A percentile compares a stretch with the other conserved stretches of the same genome.
These are phyloP conservation scores for Sechiopsis laciniata DNA, from an alignment of 306 rosid species.

Conservation along the genomic window DNA sequence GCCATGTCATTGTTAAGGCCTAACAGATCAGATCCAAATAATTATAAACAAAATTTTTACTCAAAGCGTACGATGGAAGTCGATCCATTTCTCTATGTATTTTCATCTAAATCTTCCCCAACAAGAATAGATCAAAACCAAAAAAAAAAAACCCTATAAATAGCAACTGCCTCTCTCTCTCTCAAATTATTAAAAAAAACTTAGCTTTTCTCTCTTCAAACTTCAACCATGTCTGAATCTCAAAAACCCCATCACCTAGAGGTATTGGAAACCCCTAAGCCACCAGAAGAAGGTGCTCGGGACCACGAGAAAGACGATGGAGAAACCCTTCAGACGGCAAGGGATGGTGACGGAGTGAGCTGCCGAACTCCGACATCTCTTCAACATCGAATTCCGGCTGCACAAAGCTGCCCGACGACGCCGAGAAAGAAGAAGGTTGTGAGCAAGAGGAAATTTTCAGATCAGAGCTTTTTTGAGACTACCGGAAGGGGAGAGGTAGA, in stretches of 20 bases:
- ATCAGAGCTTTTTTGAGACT: conserved; percentile 3
- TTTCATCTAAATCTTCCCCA: not conserved
- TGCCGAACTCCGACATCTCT: not conserved
- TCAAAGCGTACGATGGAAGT: not conserved
- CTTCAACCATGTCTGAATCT: conserved; percentile 7
- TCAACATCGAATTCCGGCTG: not conserved
- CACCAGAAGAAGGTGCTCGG: not conserved
- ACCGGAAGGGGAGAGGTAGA: conserved; percentile 18
- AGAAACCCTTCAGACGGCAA: not conserved
- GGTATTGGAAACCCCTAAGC: not conserved
- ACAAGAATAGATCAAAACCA: not conserved
- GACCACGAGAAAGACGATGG: not conserved
- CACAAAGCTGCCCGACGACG: conserved; percentile 9
- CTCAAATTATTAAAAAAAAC: not conserved
- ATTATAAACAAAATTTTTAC: not conserved
- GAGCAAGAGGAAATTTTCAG: conserved; percentile 11
- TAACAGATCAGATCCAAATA: not conserved
- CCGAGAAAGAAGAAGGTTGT: not conserved
- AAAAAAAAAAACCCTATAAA: conserved; percentile 1
- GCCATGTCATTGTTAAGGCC: conserved; percentile 10
- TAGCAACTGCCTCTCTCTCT: not conserved
- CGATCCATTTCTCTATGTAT: not conserved
- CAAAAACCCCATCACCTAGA: not conserved
- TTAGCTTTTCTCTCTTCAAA: not conserved
- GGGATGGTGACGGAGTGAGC: not conserved